A percentile compares a stretch with the other conserved stretches of the same genome.
Conservation (phyloP, 1,284 basidiomycete species). For the Pseudozyma sp. region DNA sequence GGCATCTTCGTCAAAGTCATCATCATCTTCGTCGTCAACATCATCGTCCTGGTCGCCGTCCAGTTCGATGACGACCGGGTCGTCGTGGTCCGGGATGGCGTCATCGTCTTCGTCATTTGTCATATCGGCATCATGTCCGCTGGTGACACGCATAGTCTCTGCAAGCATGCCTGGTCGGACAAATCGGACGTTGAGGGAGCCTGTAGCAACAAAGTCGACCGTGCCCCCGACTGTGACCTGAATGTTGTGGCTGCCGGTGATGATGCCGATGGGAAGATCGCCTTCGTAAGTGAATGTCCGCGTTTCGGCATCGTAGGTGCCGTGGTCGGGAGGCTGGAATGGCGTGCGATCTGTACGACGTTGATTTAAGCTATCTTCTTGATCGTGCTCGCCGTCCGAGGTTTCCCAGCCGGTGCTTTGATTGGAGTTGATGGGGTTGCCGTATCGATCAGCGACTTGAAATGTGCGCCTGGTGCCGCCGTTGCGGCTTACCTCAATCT, state of each 20-base stretch:
- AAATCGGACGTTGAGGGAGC: constrained; percentile 31
- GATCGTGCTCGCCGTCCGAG: constrained; percentile 10
- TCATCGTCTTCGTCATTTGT: not conserved
- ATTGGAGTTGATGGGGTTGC: constrained; percentile 20
- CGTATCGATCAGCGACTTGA: constrained; percentile 37
- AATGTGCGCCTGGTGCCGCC: constrained; percentile 28
- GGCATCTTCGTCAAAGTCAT: constrained; percentile 38
- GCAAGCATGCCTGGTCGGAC: constrained; percentile 28
- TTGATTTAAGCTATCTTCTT: not conserved
- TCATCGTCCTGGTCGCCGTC: constrained; percentile 14
- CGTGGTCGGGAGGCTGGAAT: constrained; percentile 19
- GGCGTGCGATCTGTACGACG: constrained; percentile 10
- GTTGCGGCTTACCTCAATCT: constrained; percentile 30
- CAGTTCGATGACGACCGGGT: not conserved
- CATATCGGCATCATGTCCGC: constrained; percentile 3
- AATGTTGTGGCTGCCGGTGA: constrained; percentile 21
- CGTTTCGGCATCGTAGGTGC: constrained; percentile 29
- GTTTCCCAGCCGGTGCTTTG: constrained; percentile 21
- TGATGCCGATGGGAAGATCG: constrained; percentile 21
- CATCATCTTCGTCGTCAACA: constrained; percentile 22
- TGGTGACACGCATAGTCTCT: constrained; percentile 33
- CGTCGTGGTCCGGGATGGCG: constrained; percentile 1
- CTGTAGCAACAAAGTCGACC: constrained; percentile 30
- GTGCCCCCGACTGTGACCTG: constrained; percentile 26
- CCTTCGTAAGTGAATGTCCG: constrained; percentile 36